phyloP scores from a whole-genome alignment of 768 basidiomycete genomes.

The Lyophyllum decastes region DNA sequence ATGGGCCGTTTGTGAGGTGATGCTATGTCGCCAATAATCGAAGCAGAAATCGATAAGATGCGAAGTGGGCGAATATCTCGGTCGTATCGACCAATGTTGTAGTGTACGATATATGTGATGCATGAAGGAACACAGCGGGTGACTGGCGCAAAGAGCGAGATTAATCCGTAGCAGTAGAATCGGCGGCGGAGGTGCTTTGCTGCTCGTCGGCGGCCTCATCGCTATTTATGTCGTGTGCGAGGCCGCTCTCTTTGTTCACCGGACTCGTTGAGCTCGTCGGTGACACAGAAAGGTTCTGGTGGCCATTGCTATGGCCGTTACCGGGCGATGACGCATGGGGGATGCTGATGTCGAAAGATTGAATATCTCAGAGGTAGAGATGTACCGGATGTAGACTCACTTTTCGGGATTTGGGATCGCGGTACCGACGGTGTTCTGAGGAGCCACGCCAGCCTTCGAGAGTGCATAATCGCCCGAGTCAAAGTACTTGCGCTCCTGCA shows the following conservation, averaged over 20 bases:
- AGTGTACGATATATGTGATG: conserved; percentile 19
- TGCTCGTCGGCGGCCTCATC: conserved; percentile 29
- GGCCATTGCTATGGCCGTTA: conserved; percentile 46
- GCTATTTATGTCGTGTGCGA: conserved; percentile 40
- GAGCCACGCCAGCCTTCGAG: conserved; percentile 91
- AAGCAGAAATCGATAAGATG: conserved; percentile 23
- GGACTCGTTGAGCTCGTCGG: conserved; percentile 73
- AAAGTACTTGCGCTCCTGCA: conserved; percentile 97
- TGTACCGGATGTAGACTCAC: conserved; percentile 45
- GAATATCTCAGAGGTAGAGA: conserved; percentile 8
- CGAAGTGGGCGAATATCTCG: conserved; percentile 17
- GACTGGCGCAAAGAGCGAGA: not conserved
- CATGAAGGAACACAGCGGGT: conserved; percentile 8
- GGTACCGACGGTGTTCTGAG: conserved; percentile 88
- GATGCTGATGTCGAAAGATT: conserved; percentile 56
- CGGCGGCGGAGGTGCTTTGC: conserved; percentile 6
- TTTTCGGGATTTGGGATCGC: conserved; percentile 98
- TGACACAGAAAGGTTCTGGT: conserved; percentile 66
- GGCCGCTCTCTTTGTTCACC: conserved; percentile 62
- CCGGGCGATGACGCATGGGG: conserved; percentile 83
- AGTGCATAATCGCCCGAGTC: conserved; percentile 99
- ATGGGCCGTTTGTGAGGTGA: conserved; percentile 21
- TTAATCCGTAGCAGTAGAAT: conserved; percentile 15
- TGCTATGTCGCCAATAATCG: conserved; percentile 21
- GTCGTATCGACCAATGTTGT: conserved; percentile 15